Percentiles rank a stretch among this genome's conserved stretches.
Evolutionary conservation across 768 basidiomycete genomes (phyloP).

Genomic region (Lyophyllum semitale): DNA sequence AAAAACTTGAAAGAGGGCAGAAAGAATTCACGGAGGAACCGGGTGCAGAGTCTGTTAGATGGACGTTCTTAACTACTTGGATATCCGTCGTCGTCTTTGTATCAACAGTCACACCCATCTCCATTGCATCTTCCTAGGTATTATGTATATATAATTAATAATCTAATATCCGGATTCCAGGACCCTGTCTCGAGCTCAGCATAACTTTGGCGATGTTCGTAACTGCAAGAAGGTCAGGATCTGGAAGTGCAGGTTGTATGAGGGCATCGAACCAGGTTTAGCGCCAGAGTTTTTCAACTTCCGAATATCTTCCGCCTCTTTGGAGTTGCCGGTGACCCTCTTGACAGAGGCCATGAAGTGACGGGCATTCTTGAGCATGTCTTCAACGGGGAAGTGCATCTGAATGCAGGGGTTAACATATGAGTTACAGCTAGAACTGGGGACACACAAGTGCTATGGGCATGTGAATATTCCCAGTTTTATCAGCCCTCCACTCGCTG

Average conservation of each 20-base stretch:
- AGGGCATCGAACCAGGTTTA: slow-evolving; percentile 48
- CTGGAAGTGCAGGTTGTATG: neutral
- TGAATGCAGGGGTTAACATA: slow-evolving; percentile 27
- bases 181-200: slow-evolving; percentile 84
- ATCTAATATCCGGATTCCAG: slow-evolving; percentile 88
- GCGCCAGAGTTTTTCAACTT: slow-evolving; percentile 36
- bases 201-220: slow-evolving; percentile 80
- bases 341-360: slow-evolving; percentile 77
- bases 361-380: slow-evolving; percentile 77
- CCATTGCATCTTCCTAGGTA: slow-evolving; percentile 14
- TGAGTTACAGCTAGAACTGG: neutral
- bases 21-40: slow-evolving; percentile 33
- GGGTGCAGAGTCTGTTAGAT: slow-evolving; percentile 9
- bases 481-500: slow-evolving; percentile 93
- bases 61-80: neutral
- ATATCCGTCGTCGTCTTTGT: slow-evolving; percentile 1
- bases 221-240: slow-evolving; percentile 38
- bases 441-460: slow-evolving; percentile 73
- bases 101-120: slow-evolving; percentile 5
- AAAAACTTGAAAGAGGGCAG: slow-evolving; percentile 41
- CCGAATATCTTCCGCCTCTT: slow-evolving; percentile 50
- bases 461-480: slow-evolving; percentile 78
- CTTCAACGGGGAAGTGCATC: slow-evolving; percentile 74
- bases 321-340: slow-evolving; percentile 69
- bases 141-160: slow-evolving; percentile 39